Evolutionary conservation across 768 basidiomycete genomes (phyloP).

Genomic region (Butyriboletus loyo): DNA sequence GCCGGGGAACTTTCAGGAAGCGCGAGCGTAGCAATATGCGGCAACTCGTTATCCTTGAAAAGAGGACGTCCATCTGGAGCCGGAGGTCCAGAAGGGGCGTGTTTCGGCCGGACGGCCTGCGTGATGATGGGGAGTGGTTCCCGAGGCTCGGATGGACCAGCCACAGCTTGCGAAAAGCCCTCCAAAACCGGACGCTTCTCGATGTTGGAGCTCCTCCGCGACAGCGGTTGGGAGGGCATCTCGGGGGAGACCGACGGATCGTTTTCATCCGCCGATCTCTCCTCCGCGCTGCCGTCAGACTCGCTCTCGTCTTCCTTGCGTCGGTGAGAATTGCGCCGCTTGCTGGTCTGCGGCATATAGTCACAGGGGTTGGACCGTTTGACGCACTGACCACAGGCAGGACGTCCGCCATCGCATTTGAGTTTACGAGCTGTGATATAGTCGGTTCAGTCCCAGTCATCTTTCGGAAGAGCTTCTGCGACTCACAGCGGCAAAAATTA

Average conservation of each 20-base stretch:
- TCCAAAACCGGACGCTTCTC: slow-evolving; percentile 35
- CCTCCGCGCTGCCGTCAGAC: slow-evolving; percentile 64
- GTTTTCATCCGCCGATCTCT: slow-evolving; percentile 49
- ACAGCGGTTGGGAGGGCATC: slow-evolving; percentile 32
- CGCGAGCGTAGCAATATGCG: slow-evolving; percentile 69
- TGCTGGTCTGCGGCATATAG: slow-evolving; percentile 70
- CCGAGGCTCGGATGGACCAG: slow-evolving; percentile 42
- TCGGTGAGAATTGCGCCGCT: slow-evolving; percentile 64
- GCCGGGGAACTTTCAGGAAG: slow-evolving; percentile 55
- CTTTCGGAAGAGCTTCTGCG: slow-evolving; percentile 10
- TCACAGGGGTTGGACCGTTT: slow-evolving; percentile 79
- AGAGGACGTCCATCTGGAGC: slow-evolving; percentile 39
- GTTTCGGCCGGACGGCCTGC: slow-evolving; percentile 33
- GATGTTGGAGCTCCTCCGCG: slow-evolving; percentile 36
- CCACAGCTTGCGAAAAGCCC: slow-evolving; percentile 27
- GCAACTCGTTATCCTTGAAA: slow-evolving; percentile 62
- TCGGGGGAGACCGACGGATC: slow-evolving; percentile 59
- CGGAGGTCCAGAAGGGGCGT: slow-evolving; percentile 20
- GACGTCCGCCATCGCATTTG: slow-evolving; percentile 84
- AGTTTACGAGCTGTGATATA: slow-evolving; percentile 68
- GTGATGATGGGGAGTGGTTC: slow-evolving; percentile 40
- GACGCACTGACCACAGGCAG: slow-evolving; percentile 77
- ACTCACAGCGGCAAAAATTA: slow-evolving; percentile 88
- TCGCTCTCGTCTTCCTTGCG: slow-evolving; percentile 58
- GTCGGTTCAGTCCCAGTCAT: slow-evolving; percentile 18